These are phyloP conservation scores for Xylariaceae sp. DNA, from an alignment of 2,329 filamentous ascomycete genomes.

Conservation along the genomic window DNA sequence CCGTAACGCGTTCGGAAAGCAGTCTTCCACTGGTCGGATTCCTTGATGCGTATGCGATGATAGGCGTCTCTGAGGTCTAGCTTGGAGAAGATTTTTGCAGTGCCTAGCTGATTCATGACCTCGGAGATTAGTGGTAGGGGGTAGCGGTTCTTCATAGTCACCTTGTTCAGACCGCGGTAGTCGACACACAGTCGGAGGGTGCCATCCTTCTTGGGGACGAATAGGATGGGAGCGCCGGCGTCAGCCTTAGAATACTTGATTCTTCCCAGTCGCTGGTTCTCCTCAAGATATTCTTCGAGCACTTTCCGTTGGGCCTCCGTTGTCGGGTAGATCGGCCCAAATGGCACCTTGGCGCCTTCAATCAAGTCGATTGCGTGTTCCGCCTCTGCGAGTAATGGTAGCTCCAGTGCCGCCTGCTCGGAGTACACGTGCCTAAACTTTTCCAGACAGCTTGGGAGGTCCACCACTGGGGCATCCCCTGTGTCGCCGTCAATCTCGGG, in stretches of 20 bases:
- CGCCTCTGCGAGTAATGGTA: not conserved
- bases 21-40: constrained; percentile 26
- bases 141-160: not conserved
- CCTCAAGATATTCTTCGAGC: not conserved
- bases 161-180: constrained; percentile 1
- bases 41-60: constrained; percentile 15
- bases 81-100: not conserved
- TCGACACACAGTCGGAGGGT: not conserved
- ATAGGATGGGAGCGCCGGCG: not conserved
- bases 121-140: constrained; percentile 1
- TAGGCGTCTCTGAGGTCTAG: not conserved
- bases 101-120: not conserved
- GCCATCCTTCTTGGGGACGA: not conserved
- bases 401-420: not conserved
- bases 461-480: not conserved
- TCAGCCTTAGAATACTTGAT: not conserved
- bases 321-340: not conserved
- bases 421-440: not conserved
- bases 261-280: not conserved
- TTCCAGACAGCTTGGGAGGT: not conserved
- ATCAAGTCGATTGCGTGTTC: not conserved
- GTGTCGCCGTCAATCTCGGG: not conserved
- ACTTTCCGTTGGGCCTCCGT: not conserved
- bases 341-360: not conserved
- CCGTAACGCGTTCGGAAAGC: constrained; percentile 24